Base-by-base conservation (phyloP, 345 rosid species). In the Gossypium australe region DNA sequence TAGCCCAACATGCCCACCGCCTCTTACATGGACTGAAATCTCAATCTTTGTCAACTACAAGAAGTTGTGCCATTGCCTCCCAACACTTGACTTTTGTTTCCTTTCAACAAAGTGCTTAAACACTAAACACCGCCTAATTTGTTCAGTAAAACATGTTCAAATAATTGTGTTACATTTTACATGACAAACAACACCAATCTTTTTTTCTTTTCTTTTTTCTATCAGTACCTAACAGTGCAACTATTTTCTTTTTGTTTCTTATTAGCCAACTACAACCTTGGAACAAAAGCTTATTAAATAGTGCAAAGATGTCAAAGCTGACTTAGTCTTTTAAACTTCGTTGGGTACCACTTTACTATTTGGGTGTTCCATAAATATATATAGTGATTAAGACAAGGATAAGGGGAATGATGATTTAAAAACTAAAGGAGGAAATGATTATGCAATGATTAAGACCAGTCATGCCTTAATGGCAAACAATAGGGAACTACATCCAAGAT, bases 1-100 rank as follows among this genome's bases (percentile, higher is more conserved):
- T 47, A 47, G 20, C 24, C 71, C 72, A 69, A 25, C 72, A 48
- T 69, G 22, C 34, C 59, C 72, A 69, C 43, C 45, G 2, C 34
- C 55, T 11, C 38, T 18, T 13, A 67, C 53, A 10, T 17, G 25
- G 4, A 51, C 47, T 29, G 3, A 25, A 69, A 25, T 49, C 72
- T 69, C 72, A 51, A 10, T 69, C 73, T 52, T 29, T 51, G 59
- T 27, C 59, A 14, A 25, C 24, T 9, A 27, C 73, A 27, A 51
- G 2, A 27, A 27, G 60, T 29, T 16, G 16, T 69, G 58, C 44
- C 24, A 14, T 58, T 34, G 1, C 24, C 59, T 27, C 44, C 0
- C 25, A 17, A 69, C 72, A 25, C 41, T 34, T 49, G 16, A n/a
- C 11, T n/a, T 4, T 9, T 17, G 10, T 38, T 1, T 55, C 58